Evolutionary conservation across 2,329 filamentous ascomycete genomes (phyloP).

Genomic region (Pseudocercospora ulei): DNA sequence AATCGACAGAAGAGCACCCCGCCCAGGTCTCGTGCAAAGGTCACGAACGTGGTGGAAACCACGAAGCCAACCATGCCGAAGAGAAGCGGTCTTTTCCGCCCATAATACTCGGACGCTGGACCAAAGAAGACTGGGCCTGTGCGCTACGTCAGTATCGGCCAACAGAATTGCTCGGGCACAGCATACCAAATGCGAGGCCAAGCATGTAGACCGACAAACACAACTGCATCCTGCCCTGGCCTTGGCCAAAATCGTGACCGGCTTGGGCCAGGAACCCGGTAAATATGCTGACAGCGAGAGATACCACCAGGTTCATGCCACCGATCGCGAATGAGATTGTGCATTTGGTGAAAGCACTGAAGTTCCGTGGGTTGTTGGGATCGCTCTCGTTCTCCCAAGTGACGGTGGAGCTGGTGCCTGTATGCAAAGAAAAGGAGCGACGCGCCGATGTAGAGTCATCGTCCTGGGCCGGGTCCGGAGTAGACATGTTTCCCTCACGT

Average conservation of each 20-base stretch:
- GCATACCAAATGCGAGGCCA: conserved; percentile 18
- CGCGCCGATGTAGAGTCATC: neutral
- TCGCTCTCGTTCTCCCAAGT: conserved; percentile 11
- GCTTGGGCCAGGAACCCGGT: conserved; percentile 9
- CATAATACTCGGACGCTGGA: conserved; percentile 51
- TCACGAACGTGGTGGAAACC: conserved; percentile 48
- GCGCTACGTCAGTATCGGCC: conserved; percentile 1
- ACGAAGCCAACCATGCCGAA: conserved; percentile 43
- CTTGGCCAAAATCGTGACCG: neutral
- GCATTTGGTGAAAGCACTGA: conserved; percentile 6
- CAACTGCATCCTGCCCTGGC: conserved; percentile 1
- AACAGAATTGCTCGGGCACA: neutral
- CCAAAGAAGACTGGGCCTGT: conserved; percentile 47
- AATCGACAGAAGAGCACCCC: conserved; percentile 48
- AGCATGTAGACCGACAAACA: conserved; percentile 14
- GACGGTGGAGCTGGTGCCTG: neutral
- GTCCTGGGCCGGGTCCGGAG: neutral
- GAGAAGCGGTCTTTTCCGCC: conserved; percentile 44
- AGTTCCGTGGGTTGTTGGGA: conserved; percentile 13
- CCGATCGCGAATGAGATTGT: conserved; percentile 10
- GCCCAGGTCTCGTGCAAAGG: conserved; percentile 45
- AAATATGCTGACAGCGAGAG: conserved; percentile 16
- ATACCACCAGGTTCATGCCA: conserved; percentile 18
- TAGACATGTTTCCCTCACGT: neutral
- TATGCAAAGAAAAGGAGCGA: conserved; percentile 2